Conservation (phyloP, 768 basidiomycete genomes). For the Tylopilus vinaceipallidus region DNA sequence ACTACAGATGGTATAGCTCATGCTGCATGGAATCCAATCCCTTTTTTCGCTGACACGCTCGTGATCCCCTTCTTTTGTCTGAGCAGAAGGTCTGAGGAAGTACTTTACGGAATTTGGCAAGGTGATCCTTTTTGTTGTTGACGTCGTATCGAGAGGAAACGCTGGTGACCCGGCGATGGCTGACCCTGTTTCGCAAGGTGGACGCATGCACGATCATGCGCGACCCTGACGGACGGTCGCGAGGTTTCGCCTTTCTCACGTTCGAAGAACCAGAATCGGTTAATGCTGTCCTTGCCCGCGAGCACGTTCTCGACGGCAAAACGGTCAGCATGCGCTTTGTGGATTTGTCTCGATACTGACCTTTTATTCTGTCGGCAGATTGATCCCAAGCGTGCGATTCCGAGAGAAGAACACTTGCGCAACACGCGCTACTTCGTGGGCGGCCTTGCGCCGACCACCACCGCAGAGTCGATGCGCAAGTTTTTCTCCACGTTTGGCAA, state of each 20-base stretch:
- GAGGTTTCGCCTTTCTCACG: constrained; percentile 85
- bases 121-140: constrained; percentile 43
- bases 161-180: background rate
- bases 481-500: constrained; percentile 76
- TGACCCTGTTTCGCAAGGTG: constrained; percentile 43
- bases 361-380: constrained; percentile 47
- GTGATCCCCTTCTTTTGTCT: constrained; percentile 21
- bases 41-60: constrained; percentile 26
- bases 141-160: constrained; percentile 1
- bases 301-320: constrained; percentile 79
- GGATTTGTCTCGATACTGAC: constrained; percentile 16
- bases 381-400: constrained; percentile 86
- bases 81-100: constrained; percentile 56
- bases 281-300: constrained; percentile 59
- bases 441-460: constrained; percentile 65
- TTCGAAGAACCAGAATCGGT: constrained; percentile 69
- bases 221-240: constrained; percentile 68
- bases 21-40: constrained; percentile 24
- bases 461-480: constrained; percentile 64
- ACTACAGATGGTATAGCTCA: constrained; percentile 77
- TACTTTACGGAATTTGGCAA: constrained; percentile 83
- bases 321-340: no score
- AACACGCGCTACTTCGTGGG: constrained; percentile 84
- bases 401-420: constrained; percentile 72
- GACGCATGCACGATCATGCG: constrained; percentile 87